These are phyloP conservation scores for Saprolegnia diclina DNA, from an alignment of 352 stramenopile genomes.

Conservation along the genomic window DNA sequence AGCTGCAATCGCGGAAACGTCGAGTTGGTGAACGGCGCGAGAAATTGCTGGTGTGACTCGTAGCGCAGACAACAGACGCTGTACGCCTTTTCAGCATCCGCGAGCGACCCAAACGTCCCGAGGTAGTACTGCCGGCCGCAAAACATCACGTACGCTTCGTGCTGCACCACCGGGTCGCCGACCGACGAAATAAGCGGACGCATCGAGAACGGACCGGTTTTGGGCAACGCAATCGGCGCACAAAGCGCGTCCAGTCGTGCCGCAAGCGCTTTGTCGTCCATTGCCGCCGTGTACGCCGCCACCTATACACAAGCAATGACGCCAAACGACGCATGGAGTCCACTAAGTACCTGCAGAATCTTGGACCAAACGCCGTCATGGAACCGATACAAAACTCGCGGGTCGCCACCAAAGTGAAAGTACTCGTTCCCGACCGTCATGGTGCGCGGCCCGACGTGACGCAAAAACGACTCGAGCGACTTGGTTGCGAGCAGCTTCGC, in stretches of 20 bases:
- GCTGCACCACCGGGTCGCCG: constrained; percentile 12
- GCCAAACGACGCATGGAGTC: neutral
- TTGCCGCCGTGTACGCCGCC: neutral
- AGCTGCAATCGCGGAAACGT: constrained; percentile 27
- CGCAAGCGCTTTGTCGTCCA: neutral
- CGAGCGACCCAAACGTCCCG: constrained; percentile 42
- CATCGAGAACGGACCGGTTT: constrained; percentile 15
- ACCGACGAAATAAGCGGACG: neutral
- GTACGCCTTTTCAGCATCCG: constrained; percentile 41
- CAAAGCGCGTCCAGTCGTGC: neutral
- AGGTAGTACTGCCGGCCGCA: constrained; percentile 45
- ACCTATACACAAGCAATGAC: neutral
- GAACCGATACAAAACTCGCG: constrained; percentile 42
- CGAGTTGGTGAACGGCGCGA: constrained; percentile 26
- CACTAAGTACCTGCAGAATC: neutral
- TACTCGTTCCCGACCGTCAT: constrained; percentile 48
- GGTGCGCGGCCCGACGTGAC: constrained; percentile 52
- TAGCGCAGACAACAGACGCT: constrained; percentile 30
- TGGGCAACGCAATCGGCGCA: neutral
- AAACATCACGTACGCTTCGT: constrained; percentile 42
- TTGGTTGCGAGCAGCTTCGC: constrained; percentile 43
- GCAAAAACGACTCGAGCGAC: constrained; percentile 58
- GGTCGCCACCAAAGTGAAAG: constrained; percentile 62
- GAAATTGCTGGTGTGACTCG: constrained; percentile 29
- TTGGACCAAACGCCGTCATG: constrained; percentile 4